Base-by-base conservation (phyloP, 345 rosid species). In the Pseudoturritis turrita region DNA sequence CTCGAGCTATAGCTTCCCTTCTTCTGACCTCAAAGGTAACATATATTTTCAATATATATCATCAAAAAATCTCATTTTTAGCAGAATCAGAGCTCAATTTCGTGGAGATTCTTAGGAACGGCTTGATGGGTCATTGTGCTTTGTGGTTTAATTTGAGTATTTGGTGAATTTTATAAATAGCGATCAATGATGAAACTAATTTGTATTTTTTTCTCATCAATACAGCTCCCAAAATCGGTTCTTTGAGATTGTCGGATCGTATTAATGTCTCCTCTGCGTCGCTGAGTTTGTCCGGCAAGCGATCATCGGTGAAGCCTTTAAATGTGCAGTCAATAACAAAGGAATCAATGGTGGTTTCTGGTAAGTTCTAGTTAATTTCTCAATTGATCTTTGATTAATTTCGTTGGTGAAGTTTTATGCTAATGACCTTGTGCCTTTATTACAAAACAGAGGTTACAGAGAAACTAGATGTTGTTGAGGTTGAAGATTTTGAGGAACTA, bases 401-500 rank as follows among this genome's bases (percentile, higher is more conserved):
- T 39, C 10, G 17, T 10, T 47, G 46, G 51, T 50, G 21, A 5
- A 18, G 62, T 45, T 74, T 70, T 14, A 62, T 69, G 59, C 60
- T 69, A 54, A 68, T 62, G 70, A 46, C 25, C 31, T 44, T 36
- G 14, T 61, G 41, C 5, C 2, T 65, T 43, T n/a, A 0, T 55
- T 56, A 53, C 33, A 36, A 55, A 75, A 67, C 68, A 67, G 72
- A 65, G 39, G 44, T 36, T 46, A 75, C 87, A 86, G 97, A 81
- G 80, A 78, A 84, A 10, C 80, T 23, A 7, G 95, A 93, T 71
- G 86, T 66, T 4, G 77, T 67, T 2, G 87, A 85, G 25, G 83
- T 67, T 13, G 97, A 82, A 70, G 87, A 91, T 72, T 89, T 50
- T 49, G 89, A 85, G 70, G 80, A 62, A 64, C 70, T 94, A 79